Evolutionary conservation across 169 alveolate species (phyloP), one percentile per base, ranked within the genome.

Genomic region (Cryptosporidium xiaoi): DNA sequence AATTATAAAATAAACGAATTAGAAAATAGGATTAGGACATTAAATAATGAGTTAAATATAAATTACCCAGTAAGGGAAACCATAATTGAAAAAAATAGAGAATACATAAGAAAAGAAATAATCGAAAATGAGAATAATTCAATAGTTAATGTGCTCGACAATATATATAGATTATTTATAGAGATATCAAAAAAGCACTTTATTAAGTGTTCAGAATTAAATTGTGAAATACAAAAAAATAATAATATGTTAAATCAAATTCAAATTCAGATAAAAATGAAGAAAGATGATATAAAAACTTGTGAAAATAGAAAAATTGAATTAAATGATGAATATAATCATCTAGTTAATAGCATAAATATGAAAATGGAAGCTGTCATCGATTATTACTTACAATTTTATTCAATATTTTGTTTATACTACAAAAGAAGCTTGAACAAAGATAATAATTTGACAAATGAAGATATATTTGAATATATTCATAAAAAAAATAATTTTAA

Each of bases 381-480:
- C 53, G 71, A 56, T 62, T 56, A 53, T 29, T 77, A 77, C 16
- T 40, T 62, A 5, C 87, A 77, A 44, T 77, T 46, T 27, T 77
- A 77, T 44, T 77, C 87, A 60, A 60, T 60, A n/a, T 77, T 56
- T 50, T 77, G 51, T 62, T 71, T 44, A 13, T 77, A 77, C 12
- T 7, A 58, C 29, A 77, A 56, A 16, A 77, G 87, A 44, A 5
- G 8, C 13, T 34, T 18, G 13, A n/a, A 16, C 7, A 77, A 48
- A 8, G 44, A 53, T 12, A 13, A 15, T 15, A 44, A 60, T 27
- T 44, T 16, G 40, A n/a, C 6, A 3, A 13, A 20, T 7, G 27
- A 62, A 27, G 24, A 58, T 8, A 40, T 77, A 15, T 62, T 34
- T 50, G 77, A 56, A 24, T 77, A 46, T 62, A 12, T 60, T 20